These are phyloP conservation scores for Arbutus unedo DNA, from an alignment of 148 eudicot species.

Conservation along the genomic window DNA sequence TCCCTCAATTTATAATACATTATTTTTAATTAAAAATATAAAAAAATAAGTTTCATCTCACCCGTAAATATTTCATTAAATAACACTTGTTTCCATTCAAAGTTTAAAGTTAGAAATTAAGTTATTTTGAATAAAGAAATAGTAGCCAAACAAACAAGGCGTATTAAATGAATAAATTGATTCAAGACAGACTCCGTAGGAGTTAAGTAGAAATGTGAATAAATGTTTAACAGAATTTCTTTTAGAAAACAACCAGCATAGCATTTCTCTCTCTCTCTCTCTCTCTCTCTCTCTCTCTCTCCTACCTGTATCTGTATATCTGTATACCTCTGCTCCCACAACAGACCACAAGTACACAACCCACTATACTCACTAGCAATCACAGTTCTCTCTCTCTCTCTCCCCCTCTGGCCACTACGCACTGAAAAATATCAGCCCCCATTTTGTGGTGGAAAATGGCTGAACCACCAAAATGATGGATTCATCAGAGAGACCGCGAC, in stretches of 20 bases:
- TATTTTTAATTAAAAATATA: too few species aligned
- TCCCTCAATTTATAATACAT: too few species aligned
- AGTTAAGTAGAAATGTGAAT: too few species aligned
- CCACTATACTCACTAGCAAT: not conserved
- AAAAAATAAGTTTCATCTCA: too few species aligned
- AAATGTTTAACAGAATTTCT: too few species aligned
- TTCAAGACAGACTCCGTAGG: too few species aligned
- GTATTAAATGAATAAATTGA: too few species aligned
- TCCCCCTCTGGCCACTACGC: not conserved
- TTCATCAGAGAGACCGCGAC: slow-evolving; percentile 30
- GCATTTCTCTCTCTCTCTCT: slow-evolving; percentile 4
- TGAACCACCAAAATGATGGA: slow-evolving; percentile 24
- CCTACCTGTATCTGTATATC: not conserved
- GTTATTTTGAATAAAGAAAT: too few species aligned
- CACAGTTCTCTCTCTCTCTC: not conserved
- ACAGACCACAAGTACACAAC: not conserved
- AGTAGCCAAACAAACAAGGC: too few species aligned
- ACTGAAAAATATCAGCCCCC: not conserved
- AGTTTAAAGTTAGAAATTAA: too few species aligned
- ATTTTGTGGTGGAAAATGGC: not conserved
- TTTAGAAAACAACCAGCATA: not conserved
- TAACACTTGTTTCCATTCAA: too few species aligned
- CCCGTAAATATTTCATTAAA: too few species aligned
- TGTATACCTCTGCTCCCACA: not conserved
- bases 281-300: not conserved